Conservation (phyloP, 2,329 filamentous ascomycete species). For the Nigrograna mackinnonii region DNA sequence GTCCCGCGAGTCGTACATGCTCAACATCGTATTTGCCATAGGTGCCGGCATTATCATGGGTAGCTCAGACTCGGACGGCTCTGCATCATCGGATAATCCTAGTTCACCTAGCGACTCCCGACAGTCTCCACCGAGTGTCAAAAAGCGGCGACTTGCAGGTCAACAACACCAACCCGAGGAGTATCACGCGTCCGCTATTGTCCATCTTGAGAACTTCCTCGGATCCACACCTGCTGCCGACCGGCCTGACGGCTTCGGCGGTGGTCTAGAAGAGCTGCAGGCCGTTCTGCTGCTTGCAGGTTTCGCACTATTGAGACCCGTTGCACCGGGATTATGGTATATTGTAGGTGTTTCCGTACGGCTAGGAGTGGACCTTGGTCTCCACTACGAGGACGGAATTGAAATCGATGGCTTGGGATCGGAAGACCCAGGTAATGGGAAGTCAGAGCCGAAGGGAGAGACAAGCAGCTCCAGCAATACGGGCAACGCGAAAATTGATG, state of each 20-base stretch:
- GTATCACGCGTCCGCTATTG: constrained; percentile 92
- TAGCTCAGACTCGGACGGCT: constrained; percentile 40
- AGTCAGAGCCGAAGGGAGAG: constrained; percentile 35
- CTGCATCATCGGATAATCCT: constrained; percentile 32
- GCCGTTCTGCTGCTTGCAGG: constrained; percentile 89
- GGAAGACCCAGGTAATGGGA: constrained; percentile 30
- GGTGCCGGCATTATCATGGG: constrained; percentile 89
- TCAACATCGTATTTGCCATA: constrained; percentile 98
- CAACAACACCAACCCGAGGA: constrained; percentile 83
- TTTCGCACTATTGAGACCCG: constrained; percentile 87
- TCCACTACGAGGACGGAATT: constrained; percentile 89
- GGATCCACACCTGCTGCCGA: constrained; percentile 64
- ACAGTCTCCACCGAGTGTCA: constrained; percentile 36
- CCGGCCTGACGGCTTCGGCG: constrained; percentile 68
- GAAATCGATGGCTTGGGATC: constrained; percentile 56
- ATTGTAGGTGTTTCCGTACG: constrained; percentile 93
- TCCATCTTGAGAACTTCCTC: constrained; percentile 86
- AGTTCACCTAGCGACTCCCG: constrained; percentile 29
- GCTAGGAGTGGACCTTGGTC: constrained; percentile 84
- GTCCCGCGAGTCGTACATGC: constrained; percentile 83
- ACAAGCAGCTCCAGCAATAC: constrained; percentile 22
- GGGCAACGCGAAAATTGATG: constrained; percentile 46
- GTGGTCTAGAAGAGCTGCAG: constrained; percentile 89
- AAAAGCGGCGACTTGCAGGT: constrained; percentile 46
- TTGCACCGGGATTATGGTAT: constrained; percentile 95